phyloP scores from a whole-genome alignment of 495 filamentous ascomycete genomes.

The Penicillium goetzii region DNA sequence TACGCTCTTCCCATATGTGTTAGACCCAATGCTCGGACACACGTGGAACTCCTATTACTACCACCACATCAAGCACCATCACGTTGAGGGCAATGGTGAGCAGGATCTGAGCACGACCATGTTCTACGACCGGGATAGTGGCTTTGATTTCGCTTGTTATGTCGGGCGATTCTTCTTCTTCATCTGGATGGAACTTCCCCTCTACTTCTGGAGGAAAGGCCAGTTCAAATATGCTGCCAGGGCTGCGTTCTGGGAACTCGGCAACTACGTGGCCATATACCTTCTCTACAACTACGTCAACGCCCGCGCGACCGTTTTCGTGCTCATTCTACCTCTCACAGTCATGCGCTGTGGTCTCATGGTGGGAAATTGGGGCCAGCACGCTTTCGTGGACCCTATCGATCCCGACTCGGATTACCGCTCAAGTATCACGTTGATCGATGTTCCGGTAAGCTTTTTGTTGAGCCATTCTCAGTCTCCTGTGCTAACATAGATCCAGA shows the following conservation, averaged over 20 bases:
- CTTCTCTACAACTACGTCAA: constrained; percentile 51
- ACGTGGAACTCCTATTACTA: constrained; percentile 85
- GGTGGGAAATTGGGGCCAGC: constrained; percentile 78
- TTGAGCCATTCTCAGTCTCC: background rate
- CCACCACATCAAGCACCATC: constrained; percentile 85
- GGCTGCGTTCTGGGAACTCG: constrained; percentile 59
- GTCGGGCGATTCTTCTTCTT: constrained; percentile 72
- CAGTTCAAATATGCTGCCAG: constrained; percentile 55
- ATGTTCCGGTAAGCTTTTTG: constrained; percentile 61
- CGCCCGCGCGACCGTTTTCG: constrained; percentile 58
- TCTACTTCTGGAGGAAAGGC: constrained; percentile 67
- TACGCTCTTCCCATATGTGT: constrained; percentile 67
- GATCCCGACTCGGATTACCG: constrained; percentile 72
- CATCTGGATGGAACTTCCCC: constrained; percentile 73
- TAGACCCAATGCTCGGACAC: constrained; percentile 77
- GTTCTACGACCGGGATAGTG: constrained; percentile 71
- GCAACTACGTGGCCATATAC: constrained; percentile 54
- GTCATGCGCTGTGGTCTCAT: constrained; percentile 66
- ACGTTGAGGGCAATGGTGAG: constrained; percentile 80
- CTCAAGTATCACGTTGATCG: constrained; percentile 72
- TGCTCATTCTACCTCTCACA: constrained; percentile 62
- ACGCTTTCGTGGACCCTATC: constrained; percentile 70
- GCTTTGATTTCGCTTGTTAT: constrained; percentile 67
- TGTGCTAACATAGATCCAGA: constrained; percentile 44
- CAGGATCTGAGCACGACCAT: constrained; percentile 76